A percentile compares a stretch with the other conserved stretches of the same genome.
These are phyloP conservation scores for Aphanomyces cochlioides DNA, from an alignment of 352 stramenopile species.

Conservation along the genomic window DNA sequence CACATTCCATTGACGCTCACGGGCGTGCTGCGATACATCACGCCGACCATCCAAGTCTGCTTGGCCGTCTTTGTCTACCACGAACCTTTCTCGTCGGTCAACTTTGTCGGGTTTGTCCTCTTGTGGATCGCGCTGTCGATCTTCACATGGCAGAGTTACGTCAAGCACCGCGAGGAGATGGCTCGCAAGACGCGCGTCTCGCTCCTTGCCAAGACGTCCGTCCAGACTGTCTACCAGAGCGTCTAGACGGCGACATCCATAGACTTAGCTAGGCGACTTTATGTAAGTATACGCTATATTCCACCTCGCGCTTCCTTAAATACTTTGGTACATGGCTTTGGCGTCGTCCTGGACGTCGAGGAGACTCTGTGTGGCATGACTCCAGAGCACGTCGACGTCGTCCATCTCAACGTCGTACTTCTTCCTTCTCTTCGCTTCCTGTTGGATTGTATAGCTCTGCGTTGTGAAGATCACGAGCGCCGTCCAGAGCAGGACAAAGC, in stretches of 20 bases:
- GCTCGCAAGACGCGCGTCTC: background rate
- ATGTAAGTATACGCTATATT: background rate
- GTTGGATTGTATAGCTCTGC: conserved; percentile 1
- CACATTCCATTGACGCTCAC: conserved; percentile 23
- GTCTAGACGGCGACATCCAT: background rate
- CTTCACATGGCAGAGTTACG: conserved; percentile 15
- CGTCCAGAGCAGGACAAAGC: conserved; percentile 8
- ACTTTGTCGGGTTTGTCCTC: conserved; percentile 21
- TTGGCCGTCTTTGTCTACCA: conserved; percentile 28
- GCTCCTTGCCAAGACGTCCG: background rate
- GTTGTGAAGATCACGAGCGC: conserved; percentile 2
- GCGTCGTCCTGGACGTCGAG: background rate
- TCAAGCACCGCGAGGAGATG: conserved; percentile 6
- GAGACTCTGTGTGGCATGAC: background rate
- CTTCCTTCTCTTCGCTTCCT: background rate
- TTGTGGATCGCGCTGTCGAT: conserved; percentile 23
- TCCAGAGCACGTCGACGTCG: background rate
- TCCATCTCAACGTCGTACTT: background rate
- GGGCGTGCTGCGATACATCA: conserved; percentile 25
- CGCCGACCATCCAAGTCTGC: conserved; percentile 20
- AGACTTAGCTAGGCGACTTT: background rate
- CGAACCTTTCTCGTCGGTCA: conserved; percentile 25
- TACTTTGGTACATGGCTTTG: background rate
- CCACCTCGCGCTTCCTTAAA: background rate
- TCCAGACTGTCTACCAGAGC: background rate